Evolutionary conservation across 2,329 filamentous ascomycete species (phyloP).

Genomic region (Colletotrichum scovillei): DNA sequence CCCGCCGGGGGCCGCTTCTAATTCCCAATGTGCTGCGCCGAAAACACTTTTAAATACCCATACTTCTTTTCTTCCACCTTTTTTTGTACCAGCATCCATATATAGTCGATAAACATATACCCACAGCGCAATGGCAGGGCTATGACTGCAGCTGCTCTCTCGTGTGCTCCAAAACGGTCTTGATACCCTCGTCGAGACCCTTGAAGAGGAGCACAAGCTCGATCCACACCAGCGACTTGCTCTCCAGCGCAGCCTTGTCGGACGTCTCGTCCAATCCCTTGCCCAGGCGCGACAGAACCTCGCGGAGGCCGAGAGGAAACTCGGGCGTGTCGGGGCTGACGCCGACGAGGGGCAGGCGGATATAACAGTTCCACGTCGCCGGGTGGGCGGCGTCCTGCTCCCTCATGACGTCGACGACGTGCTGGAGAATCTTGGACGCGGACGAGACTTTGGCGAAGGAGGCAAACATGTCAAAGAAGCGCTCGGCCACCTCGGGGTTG

Average conservation of each 20-base stretch:
- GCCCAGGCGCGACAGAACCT: constrained; percentile 72
- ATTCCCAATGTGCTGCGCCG: constrained; percentile 8
- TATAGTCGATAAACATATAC: constrained; percentile 1
- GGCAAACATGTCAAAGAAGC: constrained; percentile 85
- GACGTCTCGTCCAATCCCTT: constrained; percentile 56
- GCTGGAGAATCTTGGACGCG: constrained; percentile 74
- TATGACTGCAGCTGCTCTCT: constrained; percentile 47
- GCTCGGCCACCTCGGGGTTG: constrained; percentile 72
- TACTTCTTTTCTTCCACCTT: not conserved
- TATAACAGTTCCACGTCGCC: constrained; percentile 75
- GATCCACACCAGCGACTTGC: constrained; percentile 66
- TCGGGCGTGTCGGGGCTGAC: constrained; percentile 71
- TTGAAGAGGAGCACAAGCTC: constrained; percentile 60
- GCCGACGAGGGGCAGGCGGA: constrained; percentile 77
- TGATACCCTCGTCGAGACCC: constrained; percentile 66
- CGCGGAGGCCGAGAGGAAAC: constrained; percentile 78
- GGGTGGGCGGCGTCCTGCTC: constrained; percentile 69
- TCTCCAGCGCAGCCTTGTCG: constrained; percentile 57
- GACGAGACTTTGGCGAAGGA: constrained; percentile 76
- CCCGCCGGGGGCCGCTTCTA: constrained; percentile 25
- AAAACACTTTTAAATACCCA: constrained; percentile 10
- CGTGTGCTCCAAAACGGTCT: constrained; percentile 65
- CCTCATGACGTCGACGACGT: constrained; percentile 76
- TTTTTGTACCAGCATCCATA: not conserved
- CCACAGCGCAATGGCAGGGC: not conserved